phyloP scores from a whole-genome alignment of 768 basidiomycete species.

The Krasilnikovozyma curviuscula region DNA sequence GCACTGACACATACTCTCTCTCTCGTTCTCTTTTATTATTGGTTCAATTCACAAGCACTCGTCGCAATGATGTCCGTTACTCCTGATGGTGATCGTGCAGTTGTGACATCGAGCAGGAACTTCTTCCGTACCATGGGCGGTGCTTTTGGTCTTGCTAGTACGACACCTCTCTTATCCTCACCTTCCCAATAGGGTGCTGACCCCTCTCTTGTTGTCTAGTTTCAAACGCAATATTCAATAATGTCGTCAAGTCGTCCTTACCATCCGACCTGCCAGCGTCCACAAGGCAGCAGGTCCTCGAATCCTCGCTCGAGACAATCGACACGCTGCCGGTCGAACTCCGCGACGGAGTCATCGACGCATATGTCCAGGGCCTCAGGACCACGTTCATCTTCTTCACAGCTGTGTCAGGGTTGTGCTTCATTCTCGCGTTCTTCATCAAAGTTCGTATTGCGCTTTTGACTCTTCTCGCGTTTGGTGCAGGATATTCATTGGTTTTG shows the following conservation, averaged over 20 bases:
- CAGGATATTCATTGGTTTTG: too few species aligned
- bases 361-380: conserved; percentile 16
- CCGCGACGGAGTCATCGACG: conserved; percentile 10
- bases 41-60: conserved; percentile 15
- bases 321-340: conserved; percentile 1
- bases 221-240: conserved; percentile 22
- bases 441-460: too few species aligned
- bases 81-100: conserved; percentile 18
- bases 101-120: conserved; percentile 20
- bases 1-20: too few species aligned
- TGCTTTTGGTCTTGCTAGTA: conserved; percentile 21
- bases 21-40: too few species aligned
- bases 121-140: conserved; percentile 23
- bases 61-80: conserved; percentile 18
- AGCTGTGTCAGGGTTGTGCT: conserved; percentile 13
- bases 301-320: too few species aligned
- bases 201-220: too few species aligned
- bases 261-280: background rate
- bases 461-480: too few species aligned
- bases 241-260: conserved; percentile 12
- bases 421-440: conserved; percentile 15
- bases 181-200: too few species aligned
- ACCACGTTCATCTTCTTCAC: conserved; percentile 19
- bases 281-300: too few species aligned
- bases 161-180: too few species aligned